Conservation (phyloP, 2,329 filamentous ascomycete genomes). For the Sporothrix inflata region DNA sequence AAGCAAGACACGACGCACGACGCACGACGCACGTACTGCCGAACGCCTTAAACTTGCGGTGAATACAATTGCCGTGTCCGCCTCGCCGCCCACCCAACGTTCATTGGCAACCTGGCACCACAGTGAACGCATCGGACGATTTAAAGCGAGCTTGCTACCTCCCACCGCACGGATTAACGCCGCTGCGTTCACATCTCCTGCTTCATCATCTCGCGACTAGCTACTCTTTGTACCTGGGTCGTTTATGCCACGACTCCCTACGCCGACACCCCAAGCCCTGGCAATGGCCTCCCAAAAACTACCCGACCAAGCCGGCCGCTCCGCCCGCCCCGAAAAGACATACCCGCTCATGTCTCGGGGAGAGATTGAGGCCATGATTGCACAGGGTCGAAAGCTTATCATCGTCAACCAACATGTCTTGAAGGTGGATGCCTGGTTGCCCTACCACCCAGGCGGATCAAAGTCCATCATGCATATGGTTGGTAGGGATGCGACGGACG, state of each 20-base stretch:
- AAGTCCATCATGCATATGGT: conserved; percentile 93
- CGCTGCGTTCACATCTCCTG: neutral
- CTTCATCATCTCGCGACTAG: neutral
- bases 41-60: neutral
- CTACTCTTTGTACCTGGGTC: neutral
- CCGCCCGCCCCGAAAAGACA: conserved; percentile 11
- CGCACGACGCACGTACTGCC: too few relatives aligned
- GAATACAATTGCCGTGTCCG: neutral
- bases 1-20: too few relatives aligned
- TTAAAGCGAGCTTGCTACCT: neutral
- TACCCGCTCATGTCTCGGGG: conserved; percentile 49
- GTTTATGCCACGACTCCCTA: neutral
- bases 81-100: neutral
- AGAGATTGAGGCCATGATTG: conserved; percentile 80
- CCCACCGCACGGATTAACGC: neutral
- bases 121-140: neutral
- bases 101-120: neutral
- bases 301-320: neutral
- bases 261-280: neutral
- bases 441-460: conserved; percentile 88
- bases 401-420: conserved; percentile 81
- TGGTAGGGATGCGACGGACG: conserved; percentile 90
- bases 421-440: conserved; percentile 85
- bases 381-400: conserved; percentile 76
- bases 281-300: conserved; percentile 1